Conservation (phyloP, 768 basidiomycete species). For the Leccinum subtestaceum region DNA sequence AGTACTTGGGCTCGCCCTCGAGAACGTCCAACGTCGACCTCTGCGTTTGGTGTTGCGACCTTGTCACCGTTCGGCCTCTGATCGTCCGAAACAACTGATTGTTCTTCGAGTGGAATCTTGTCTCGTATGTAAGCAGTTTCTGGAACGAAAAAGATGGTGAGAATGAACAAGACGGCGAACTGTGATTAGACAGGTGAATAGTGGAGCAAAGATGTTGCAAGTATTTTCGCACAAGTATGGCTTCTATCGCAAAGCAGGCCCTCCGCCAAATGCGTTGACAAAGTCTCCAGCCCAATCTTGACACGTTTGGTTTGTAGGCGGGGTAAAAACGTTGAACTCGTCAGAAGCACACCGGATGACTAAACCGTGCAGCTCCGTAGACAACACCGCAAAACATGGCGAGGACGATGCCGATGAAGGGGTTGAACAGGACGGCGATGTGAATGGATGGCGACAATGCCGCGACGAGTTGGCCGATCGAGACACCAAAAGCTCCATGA, state of each 20-base stretch:
- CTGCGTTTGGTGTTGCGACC: too few species aligned
- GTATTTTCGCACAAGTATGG: not conserved
- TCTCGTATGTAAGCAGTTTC: not conserved
- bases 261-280: constrained; percentile 45
- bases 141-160: not conserved
- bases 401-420: constrained; percentile 64
- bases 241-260: not conserved
- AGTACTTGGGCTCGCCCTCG: not conserved
- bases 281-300: constrained; percentile 67
- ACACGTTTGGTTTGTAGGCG: constrained; percentile 76
- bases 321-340: constrained; percentile 71
- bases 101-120: not conserved
- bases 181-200: not conserved
- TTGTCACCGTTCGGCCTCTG: too few species aligned
- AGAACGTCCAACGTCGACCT: not conserved
- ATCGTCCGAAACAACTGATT: not conserved
- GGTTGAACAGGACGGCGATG: constrained; percentile 78
- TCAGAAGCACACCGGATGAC: constrained; percentile 57
- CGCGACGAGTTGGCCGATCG: constrained; percentile 71
- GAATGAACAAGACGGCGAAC: not conserved
- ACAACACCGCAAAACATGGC: constrained; percentile 77
- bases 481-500: constrained; percentile 71
- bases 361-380: constrained; percentile 75
- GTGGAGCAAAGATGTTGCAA: not conserved
- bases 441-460: constrained; percentile 75